Evolutionary conservation across 2,329 filamentous ascomycete species (phyloP).

Genomic region (Pseudogymnoascus sp.): DNA sequence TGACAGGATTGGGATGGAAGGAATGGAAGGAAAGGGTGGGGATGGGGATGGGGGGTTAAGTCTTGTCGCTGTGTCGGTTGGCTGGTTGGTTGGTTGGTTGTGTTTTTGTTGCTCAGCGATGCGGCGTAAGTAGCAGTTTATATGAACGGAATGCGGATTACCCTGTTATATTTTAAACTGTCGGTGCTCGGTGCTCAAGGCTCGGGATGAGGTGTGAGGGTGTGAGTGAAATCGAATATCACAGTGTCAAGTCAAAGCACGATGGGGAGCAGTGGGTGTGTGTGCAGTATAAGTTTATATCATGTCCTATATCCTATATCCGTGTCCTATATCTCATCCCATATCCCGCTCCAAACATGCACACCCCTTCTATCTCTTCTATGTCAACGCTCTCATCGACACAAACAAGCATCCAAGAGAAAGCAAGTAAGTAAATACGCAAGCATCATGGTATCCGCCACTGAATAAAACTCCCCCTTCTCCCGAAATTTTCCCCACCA

Average conservation of each 20-base stretch:
- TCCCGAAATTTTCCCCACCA: not conserved
- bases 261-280: no score
- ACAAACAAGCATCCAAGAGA: not conserved
- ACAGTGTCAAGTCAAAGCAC: no score
- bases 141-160: constrained; percentile 1
- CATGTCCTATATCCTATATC: not conserved
- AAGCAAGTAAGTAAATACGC: not conserved
- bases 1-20: not conserved
- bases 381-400: not conserved
- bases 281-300: no score
- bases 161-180: not conserved
- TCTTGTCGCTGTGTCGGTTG: no score
- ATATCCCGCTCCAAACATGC: not conserved
- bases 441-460: not conserved
- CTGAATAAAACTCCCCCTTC: not conserved
- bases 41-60: not conserved
- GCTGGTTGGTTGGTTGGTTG: no score
- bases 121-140: constrained; percentile 1
- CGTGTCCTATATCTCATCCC: not conserved
- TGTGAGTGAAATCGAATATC: no score
- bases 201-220: no score
- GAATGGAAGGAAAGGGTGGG: not conserved
- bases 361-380: not conserved
- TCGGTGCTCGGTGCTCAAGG: no score
- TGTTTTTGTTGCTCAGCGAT: not conserved